Base-by-base conservation (phyloP, 2,329 filamentous ascomycete genomes). In the Ceratocystis alfenasii region DNA sequence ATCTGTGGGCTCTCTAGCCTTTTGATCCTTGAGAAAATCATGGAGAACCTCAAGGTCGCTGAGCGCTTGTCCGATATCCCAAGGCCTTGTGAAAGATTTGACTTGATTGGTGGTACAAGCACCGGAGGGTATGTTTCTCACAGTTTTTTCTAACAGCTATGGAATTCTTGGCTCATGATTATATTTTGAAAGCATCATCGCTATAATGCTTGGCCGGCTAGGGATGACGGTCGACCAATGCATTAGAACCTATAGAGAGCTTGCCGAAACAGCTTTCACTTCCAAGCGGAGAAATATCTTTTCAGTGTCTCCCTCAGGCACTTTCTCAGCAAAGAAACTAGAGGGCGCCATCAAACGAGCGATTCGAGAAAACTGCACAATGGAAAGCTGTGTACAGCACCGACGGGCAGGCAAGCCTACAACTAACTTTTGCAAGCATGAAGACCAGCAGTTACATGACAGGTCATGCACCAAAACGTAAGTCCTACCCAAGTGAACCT, bases 71-170 rank as follows among this genome's bases (percentile, higher is more conserved):
- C 65, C 20, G 44, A 70, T 25, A 30, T 69, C 2, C 72, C 71
- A 5, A 69, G 50, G 48, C 72, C 72, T 22, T 71, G 71, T 55
- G 71, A 73, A 20, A 65, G 69, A 33, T 74, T 73, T 65, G 69
- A 74, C 22, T 63, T 73, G 8, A 72, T 73, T 53, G 72, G 71
- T 46, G 72, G 72, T 25, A 74, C 72, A 33, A 72, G 72, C 64
- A 73, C 72, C 1, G 71, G 72, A 55, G 71, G 71, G 71, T 72
- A 64, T 30, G 66, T 46, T n/a, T 12, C 33, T 36, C 8, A 2
- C 25, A n/a, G 1, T 30, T 15, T 22, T n/a, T 46, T 10, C 8
- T 3, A 8, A 36, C 8, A 36, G 3, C 48, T 53, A 36, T 36
- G 8, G 8, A 36, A 36, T 2, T 36, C 7, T 10, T 36, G 2